Evolutionary conservation across 164 flowering plant species (phyloP), one percentile per base, ranked within the genome.

Genomic region (Annona squamosa): DNA sequence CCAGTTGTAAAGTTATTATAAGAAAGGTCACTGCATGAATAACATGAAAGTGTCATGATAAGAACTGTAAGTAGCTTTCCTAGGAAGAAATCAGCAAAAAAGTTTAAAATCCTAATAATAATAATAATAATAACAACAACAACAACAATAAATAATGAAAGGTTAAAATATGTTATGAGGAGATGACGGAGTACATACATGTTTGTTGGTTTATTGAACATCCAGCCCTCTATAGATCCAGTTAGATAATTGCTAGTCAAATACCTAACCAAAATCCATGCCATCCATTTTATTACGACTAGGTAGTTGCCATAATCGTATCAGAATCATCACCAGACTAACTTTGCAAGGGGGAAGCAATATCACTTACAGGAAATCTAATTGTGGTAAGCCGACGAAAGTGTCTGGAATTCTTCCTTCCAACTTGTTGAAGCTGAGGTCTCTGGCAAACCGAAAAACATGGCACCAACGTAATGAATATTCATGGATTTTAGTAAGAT

Each of bases 381-480:
- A 41, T 3, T 68, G 52, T 64, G 19, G 2, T 5, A 87, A 56
- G n/a, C 68, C 72, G 4, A 46, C 74, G 48, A 80, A 75, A 66
- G 43, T 64, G 68, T 59, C 44, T 44, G 93, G 90, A 77, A 91
- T 76, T 67, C 78, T 65, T 69, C 97, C 97, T 44, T 43, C 76
- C 68, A 91, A 74, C 77, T 79, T 82, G 79, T 91, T 91, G 71
- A 89, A 91, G 81, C 90, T 91, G 74, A 86, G 80, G 82, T 91
- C 97, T 81, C 97, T 91, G 80, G 70, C 47, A 52, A 48, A 48
- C 37, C 0, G 1, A 26, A 26, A 26, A 26, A 26, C 37, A 26
- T 26, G 37, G 37, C 37, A 26, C 37, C 37, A 26, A 26, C 37
- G 37, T 26, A 26, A 26, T 26, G 37, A 26, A 26, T 26, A 26